Evolutionary conservation across 2,329 filamentous ascomycete genomes (phyloP).

Genomic region (Chrysosphaeria jannelii): DNA sequence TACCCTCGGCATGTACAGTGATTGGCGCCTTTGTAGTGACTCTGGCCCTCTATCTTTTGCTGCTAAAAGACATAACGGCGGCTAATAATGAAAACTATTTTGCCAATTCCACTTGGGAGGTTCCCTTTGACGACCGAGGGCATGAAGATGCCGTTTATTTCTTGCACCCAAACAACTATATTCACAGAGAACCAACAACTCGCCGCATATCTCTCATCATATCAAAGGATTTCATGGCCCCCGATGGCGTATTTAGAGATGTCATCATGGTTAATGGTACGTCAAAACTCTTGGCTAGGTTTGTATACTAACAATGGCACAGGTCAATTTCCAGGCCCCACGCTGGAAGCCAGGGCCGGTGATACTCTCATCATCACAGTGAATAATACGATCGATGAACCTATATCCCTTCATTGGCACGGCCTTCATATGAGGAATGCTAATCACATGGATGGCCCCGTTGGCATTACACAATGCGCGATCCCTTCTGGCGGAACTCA

Average conservation of each 20-base stretch:
- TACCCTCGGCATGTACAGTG: no score
- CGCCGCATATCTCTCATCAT: conserved; percentile 13
- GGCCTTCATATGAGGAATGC: conserved; percentile 11
- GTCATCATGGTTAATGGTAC: conserved; percentile 19
- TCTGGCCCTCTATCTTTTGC: no score
- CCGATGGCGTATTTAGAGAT: conserved; percentile 18
- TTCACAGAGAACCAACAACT: conserved; percentile 9
- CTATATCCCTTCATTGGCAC: conserved; percentile 16
- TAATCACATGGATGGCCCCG: conserved; percentile 37
- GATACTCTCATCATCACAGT: conserved; percentile 14
- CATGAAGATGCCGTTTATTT: background rate
- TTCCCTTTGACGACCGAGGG: no score
- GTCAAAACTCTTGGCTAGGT: conserved; percentile 1
- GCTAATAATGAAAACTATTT: no score
- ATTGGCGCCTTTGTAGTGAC: no score
- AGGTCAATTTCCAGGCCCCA: conserved; percentile 16
- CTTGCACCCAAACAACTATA: conserved; percentile 14
- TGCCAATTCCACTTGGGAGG: no score
- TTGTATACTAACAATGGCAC: no score
- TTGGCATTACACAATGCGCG: conserved; percentile 32
- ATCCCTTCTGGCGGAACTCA: conserved; percentile 31
- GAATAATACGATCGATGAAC: conserved; percentile 12
- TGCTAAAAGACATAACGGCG: no score
- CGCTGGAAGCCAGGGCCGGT: conserved; percentile 15
- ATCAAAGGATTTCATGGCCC: conserved; percentile 10